phyloP scores from a whole-genome alignment of 371 early-diverging fungal genomes.

The Nosema muscidifuracis region DNA sequence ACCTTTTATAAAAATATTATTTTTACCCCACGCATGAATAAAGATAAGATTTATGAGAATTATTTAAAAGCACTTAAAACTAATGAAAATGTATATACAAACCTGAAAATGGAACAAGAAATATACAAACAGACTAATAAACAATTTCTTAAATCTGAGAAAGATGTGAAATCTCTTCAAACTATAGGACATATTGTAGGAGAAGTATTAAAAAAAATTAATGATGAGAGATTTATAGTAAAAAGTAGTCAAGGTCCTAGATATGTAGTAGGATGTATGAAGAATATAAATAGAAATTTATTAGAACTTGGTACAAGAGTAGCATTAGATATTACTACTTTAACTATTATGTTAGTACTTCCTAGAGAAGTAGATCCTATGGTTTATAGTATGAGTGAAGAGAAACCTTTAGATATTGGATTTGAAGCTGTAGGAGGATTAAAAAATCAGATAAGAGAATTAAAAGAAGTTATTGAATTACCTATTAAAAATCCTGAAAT shows the following conservation, averaged over 20 bases:
- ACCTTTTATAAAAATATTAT: too few species aligned
- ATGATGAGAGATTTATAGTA: conserved; percentile 93
- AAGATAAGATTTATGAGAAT: conserved; percentile 68
- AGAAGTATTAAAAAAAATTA: conserved; percentile 91
- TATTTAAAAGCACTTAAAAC: conserved; percentile 78
- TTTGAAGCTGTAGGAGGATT: conserved; percentile 97
- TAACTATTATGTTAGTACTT: conserved; percentile 94
- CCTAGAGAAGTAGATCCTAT: conserved; percentile 97
- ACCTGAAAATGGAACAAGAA: conserved; percentile 75
- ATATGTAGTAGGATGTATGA: conserved; percentile 95
- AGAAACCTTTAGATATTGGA: conserved; percentile 73
- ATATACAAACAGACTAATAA: conserved; percentile 70
- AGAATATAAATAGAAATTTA: conserved; percentile 78
- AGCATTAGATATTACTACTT: conserved; percentile 94
- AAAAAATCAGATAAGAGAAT: conserved; percentile 86
- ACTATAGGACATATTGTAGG: conserved; percentile 97
- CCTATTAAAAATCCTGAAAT: conserved; percentile 97
- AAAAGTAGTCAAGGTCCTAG: conserved; percentile 94
- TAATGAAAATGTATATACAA: conserved; percentile 82
- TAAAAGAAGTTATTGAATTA: conserved; percentile 93
- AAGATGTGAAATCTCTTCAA: conserved; percentile 92
- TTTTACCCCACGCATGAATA: not conserved
- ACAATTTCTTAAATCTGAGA: conserved; percentile 86
- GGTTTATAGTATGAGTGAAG: conserved; percentile 94
- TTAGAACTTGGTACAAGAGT: conserved; percentile 78